Percentiles rank a stretch among this genome's conserved stretches.
phyloP scores from a whole-genome alignment of 768 basidiomycete genomes.

The Calocera cornea region DNA sequence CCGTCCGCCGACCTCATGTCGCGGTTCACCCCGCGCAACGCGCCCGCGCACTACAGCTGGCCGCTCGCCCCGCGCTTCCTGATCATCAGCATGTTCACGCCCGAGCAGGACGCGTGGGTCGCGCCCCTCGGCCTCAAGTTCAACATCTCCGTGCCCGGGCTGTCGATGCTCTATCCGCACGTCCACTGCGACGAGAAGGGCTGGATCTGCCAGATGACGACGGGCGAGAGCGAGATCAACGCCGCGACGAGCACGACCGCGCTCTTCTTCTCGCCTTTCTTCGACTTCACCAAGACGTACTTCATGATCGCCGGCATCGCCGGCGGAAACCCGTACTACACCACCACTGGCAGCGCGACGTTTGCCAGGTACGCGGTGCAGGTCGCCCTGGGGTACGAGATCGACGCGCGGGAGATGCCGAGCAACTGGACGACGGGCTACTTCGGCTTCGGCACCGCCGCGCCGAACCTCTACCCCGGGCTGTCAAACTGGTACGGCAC shows the following conservation, averaged over 20 bases:
- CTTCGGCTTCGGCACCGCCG: slow-evolving; percentile 23
- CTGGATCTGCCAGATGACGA: slow-evolving; percentile 28
- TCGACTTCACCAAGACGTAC: slow-evolving; percentile 30
- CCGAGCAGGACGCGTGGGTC: slow-evolving; percentile 21
- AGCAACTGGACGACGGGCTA: slow-evolving; percentile 28
- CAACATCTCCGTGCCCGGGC: slow-evolving; percentile 28
- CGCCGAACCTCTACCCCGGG: slow-evolving; percentile 20
- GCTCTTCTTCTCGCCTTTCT: slow-evolving; percentile 23
- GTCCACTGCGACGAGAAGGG: slow-evolving; percentile 26
- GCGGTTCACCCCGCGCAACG: neutral
- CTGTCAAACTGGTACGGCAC: slow-evolving; percentile 28
- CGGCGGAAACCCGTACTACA: slow-evolving; percentile 29
- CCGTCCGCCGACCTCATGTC: slow-evolving; percentile 1
- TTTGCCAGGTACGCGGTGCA: slow-evolving; percentile 32
- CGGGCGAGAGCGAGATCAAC: slow-evolving; percentile 33
- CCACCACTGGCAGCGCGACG: slow-evolving; percentile 28
- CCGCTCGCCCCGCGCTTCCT: neutral
- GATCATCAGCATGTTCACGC: slow-evolving; percentile 15
- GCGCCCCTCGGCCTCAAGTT: slow-evolving; percentile 19
- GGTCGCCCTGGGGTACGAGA: slow-evolving; percentile 28
- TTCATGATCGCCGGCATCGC: slow-evolving; percentile 33
- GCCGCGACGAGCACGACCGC: slow-evolving; percentile 28
- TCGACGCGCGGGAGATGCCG: slow-evolving; percentile 33
- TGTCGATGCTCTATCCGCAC: slow-evolving; percentile 29
- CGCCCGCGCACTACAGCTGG: neutral